Evolutionary conservation across 805 yeast genomes (phyloP).

Genomic region (Dipodascus albidus): DNA sequence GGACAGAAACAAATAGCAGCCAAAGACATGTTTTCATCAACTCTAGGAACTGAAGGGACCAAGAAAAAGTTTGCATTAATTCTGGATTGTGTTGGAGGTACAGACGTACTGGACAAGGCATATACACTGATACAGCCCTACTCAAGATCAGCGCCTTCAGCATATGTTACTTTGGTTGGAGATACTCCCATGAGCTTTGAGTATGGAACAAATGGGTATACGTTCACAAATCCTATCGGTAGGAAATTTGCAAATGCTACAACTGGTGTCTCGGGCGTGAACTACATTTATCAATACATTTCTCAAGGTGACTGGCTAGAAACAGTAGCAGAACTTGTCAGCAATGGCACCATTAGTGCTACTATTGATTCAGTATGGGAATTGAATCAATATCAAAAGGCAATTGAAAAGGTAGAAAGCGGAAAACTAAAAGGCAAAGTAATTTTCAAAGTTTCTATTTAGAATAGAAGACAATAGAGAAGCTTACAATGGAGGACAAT

Average conservation of each 20-base stretch:
- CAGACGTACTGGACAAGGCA: constrained; percentile 35
- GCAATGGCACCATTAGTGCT: constrained; percentile 33
- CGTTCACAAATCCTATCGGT: constrained; percentile 17
- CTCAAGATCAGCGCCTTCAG: constrained; percentile 31
- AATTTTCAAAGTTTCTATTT: constrained; percentile 26
- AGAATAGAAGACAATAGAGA: too few species aligned
- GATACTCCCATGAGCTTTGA: constrained; percentile 30
- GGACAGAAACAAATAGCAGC: constrained; percentile 3
- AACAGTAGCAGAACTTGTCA: constrained; percentile 36
- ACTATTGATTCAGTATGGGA: constrained; percentile 43
- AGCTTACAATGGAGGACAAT: too few species aligned
- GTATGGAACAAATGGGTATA: constrained; percentile 19
- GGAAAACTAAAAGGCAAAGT: constrained; percentile 58
- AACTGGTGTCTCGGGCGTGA: constrained; percentile 21
- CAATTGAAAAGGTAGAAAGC: constrained; percentile 35
- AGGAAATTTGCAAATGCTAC: constrained; percentile 16
- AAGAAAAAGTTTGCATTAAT: constrained; percentile 44
- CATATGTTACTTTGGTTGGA: constrained; percentile 47
- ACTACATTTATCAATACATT: constrained; percentile 18
- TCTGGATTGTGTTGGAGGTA: constrained; percentile 55
- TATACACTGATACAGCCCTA: constrained; percentile 33
- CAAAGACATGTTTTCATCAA: not conserved
- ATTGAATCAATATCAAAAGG: constrained; percentile 39
- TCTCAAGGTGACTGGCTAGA: constrained; percentile 29
- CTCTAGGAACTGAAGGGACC: constrained; percentile 24